Percentiles rank a stretch among this genome's conserved stretches.
Evolutionary conservation across 768 basidiomycete species (phyloP).

Genomic region (Saitozyma podzolica): DNA sequence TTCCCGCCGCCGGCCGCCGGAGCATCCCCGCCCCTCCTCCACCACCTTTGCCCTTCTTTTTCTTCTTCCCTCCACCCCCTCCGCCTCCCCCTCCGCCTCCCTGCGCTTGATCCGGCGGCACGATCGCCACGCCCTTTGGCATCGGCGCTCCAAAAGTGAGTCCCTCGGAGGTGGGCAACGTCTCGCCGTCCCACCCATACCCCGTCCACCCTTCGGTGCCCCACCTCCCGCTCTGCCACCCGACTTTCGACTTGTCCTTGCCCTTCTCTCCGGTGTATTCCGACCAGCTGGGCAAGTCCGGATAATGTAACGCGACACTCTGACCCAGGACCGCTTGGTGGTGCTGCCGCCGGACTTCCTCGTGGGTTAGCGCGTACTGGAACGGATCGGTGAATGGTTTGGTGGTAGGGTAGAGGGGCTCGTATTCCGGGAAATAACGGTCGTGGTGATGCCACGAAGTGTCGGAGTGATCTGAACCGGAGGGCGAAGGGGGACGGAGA

Average conservation of each 20-base stretch:
- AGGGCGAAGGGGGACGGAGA: constrained; percentile 3
- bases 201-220: constrained; percentile 37
- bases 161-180: constrained; percentile 25
- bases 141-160: constrained; percentile 35
- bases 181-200: constrained; percentile 38
- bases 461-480: constrained; percentile 6
- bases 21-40: constrained; percentile 10
- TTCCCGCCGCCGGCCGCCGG: constrained; percentile 9
- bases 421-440: constrained; percentile 42
- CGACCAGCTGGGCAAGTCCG: constrained; percentile 30
- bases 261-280: constrained; percentile 22
- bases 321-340: constrained; percentile 25
- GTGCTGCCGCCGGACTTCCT: constrained; percentile 22
- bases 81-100: constrained; percentile 16
- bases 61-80: constrained; percentile 14
- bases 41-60: constrained; percentile 20
- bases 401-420: constrained; percentile 13
- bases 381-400: constrained; percentile 1
- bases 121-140: constrained; percentile 14
- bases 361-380: constrained; percentile 19
- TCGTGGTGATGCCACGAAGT: constrained; percentile 40
- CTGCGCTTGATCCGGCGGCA: neutral
- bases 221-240: constrained; percentile 22
- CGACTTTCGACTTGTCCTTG: constrained; percentile 10
- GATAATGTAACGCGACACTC: constrained; percentile 34